Conservation (phyloP, 805 yeast genomes). For the Candida tallmaniae region DNA sequence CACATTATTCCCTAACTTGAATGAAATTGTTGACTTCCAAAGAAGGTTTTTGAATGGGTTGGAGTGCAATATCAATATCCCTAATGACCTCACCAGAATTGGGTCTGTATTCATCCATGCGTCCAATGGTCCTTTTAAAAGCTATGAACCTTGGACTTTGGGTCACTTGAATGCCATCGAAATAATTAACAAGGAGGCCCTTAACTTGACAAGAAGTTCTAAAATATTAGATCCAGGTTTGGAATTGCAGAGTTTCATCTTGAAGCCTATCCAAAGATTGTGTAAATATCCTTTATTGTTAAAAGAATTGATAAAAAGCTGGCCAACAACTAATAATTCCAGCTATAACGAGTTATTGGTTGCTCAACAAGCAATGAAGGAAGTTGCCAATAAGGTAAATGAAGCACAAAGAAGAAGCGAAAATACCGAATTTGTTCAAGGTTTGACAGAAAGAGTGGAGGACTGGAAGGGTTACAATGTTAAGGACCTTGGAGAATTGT, state of each 20-base stretch:
- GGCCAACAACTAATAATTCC: conserved; percentile 15
- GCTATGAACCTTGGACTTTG: conserved; percentile 92
- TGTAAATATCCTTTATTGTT: conserved; percentile 89
- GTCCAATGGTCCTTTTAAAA: conserved; percentile 70
- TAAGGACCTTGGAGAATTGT: conserved; percentile 76
- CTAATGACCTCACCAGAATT: conserved; percentile 71
- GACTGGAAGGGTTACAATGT: conserved; percentile 92
- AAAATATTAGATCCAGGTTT: conserved; percentile 73
- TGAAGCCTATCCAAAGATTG: conserved; percentile 95
- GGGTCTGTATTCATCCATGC: conserved; percentile 88
- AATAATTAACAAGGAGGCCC: conserved; percentile 60
- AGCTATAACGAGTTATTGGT: conserved; percentile 58
- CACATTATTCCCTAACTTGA: conserved; percentile 77
- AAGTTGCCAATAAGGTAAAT: conserved; percentile 82
- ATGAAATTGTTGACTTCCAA: conserved; percentile 85
- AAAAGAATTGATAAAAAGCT: conserved; percentile 67
- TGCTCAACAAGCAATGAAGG: conserved; percentile 73
- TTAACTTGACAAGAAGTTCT: conserved; percentile 51
- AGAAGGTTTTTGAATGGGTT: conserved; percentile 82
- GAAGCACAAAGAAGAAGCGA: conserved; percentile 93
- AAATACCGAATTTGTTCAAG: conserved; percentile 66
- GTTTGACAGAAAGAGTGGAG: conserved; percentile 65
- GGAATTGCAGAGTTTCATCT: conserved; percentile 82
- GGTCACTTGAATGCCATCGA: conserved; percentile 87
- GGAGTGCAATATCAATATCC: conserved; percentile 79